phyloP scores from a whole-genome alignment of 1,284 basidiomycete genomes.

The Takashimella tepidaria region DNA sequence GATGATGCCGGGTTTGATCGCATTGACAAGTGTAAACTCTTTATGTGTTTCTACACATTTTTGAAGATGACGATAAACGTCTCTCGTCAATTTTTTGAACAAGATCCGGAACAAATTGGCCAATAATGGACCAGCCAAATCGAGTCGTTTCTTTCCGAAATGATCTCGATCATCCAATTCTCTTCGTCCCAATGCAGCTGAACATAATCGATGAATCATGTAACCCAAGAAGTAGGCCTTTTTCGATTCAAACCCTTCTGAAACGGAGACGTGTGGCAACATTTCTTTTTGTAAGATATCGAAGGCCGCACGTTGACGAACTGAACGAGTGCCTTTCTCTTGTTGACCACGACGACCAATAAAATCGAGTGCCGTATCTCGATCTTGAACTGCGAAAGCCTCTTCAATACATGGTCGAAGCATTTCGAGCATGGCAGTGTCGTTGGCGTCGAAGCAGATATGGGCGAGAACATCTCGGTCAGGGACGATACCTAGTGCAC shows the following conservation, averaged over 20 bases:
- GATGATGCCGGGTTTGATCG: conserved; percentile 94
- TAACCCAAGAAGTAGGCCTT: conserved; percentile 99
- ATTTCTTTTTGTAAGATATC: conserved; percentile 99
- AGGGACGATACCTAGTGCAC: conserved; percentile 94
- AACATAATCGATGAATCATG: conserved; percentile 93
- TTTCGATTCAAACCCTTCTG: conserved; percentile 92
- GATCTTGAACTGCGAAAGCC: conserved; percentile 95
- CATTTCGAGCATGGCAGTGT: conserved; percentile 95
- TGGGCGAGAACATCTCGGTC: conserved; percentile 97
- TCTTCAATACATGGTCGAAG: conserved; percentile 98
- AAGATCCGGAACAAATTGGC: conserved; percentile 96
- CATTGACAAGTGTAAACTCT: conserved; percentile 85
- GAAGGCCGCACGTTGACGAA: conserved; percentile 91
- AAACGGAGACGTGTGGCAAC: conserved; percentile 94
- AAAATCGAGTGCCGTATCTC: conserved; percentile 87
- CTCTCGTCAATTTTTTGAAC: conserved; percentile 93
- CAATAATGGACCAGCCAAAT: conserved; percentile 89
- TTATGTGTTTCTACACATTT: conserved; percentile 98
- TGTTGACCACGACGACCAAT: conserved; percentile 97
- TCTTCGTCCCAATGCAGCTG: conserved; percentile 88
- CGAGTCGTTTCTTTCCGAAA: conserved; percentile 96
- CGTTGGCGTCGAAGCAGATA: conserved; percentile 97
- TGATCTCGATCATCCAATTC: conserved; percentile 99
- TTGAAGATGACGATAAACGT: conserved; percentile 94
- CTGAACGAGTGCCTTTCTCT: conserved; percentile 83